Percentiles rank a stretch among this genome's conserved stretches.
phyloP scores from a whole-genome alignment of 345 rosid genomes.

The Excoecaria cochinchinensis region DNA sequence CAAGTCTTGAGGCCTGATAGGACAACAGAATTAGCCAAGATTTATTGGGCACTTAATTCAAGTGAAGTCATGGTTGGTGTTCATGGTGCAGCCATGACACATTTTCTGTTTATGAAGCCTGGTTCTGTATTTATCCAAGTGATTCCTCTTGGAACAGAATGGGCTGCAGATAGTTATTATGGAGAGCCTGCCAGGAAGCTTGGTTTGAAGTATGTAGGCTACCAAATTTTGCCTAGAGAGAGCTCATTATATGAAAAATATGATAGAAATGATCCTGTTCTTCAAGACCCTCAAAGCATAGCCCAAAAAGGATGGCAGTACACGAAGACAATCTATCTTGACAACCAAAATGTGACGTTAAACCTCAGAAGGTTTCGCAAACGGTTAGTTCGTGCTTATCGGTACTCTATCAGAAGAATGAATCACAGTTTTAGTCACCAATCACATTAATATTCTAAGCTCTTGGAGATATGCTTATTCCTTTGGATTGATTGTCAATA shows the following conservation, averaged over 20 bases:
- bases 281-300: conserved; percentile 59
- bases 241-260: conserved; percentile 65
- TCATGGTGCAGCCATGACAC: conserved; percentile 95
- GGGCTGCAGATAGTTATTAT: conserved; percentile 87
- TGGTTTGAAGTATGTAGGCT: conserved; percentile 64
- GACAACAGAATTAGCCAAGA: conserved; percentile 67
- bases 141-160: conserved; percentile 75
- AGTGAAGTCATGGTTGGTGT: conserved; percentile 84
- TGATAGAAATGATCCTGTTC: conserved; percentile 56
- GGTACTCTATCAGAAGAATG: conserved; percentile 30
- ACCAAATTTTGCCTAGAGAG: conserved; percentile 56
- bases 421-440: conserved; percentile 1
- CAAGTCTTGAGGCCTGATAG: conserved; percentile 51
- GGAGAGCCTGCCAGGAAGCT: conserved; percentile 78
- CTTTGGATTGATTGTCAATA: neutral
- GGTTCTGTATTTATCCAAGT: conserved; percentile 72
- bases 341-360: conserved; percentile 59
- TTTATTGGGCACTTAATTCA: conserved; percentile 52
- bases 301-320: conserved; percentile 68
- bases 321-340: conserved; percentile 72
- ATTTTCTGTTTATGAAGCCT: conserved; percentile 72
- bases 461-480: neutral
- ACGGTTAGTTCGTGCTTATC: conserved; percentile 49
- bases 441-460: neutral
- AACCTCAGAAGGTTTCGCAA: conserved; percentile 57